These are phyloP conservation scores for Pyrrhoderma noxium DNA, from an alignment of 1,284 basidiomycete genomes.

Conservation along the genomic window DNA sequence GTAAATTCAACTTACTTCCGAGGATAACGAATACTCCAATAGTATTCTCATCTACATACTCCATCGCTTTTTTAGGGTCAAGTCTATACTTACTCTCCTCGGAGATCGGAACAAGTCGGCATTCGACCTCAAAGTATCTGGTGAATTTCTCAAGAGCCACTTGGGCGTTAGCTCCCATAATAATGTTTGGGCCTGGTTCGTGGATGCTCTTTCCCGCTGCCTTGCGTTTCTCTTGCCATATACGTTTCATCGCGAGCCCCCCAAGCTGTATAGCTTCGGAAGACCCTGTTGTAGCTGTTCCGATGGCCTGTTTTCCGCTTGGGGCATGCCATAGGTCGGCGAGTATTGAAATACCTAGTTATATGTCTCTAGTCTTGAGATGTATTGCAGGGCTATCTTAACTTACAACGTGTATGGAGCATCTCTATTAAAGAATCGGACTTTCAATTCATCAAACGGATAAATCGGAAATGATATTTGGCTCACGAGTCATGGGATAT, in stretches of 20 bases:
- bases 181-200: slow-evolving; percentile 73
- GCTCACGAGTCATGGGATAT: slow-evolving; percentile 76
- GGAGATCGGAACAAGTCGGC: slow-evolving; percentile 71
- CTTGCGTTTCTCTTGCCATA: slow-evolving; percentile 88
- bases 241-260: slow-evolving; percentile 90
- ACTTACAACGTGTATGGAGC: slow-evolving; percentile 69
- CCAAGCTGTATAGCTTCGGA: slow-evolving; percentile 92
- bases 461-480: slow-evolving; percentile 11
- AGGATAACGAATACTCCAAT: slow-evolving; percentile 78
- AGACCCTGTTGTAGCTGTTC: slow-evolving; percentile 91
- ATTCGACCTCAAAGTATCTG: slow-evolving; percentile 87
- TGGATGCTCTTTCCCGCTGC: slow-evolving; percentile 80
- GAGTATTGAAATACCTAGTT: slow-evolving; percentile 63
- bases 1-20: slow-evolving; percentile 43
- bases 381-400: background rate
- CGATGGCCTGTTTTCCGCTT: slow-evolving; percentile 64
- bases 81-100: slow-evolving; percentile 75
- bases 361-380: background rate
- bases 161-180: slow-evolving; percentile 82
- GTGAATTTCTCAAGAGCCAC: slow-evolving; percentile 89
- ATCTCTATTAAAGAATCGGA: slow-evolving; percentile 37
- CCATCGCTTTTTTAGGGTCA: slow-evolving; percentile 78
- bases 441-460: slow-evolving; percentile 1
- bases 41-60: slow-evolving; percentile 89
- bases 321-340: slow-evolving; percentile 93